A percentile compares a stretch with the other conserved stretches of the same genome.
Conservation (phyloP, 2,329 filamentous ascomycete species). For the Magnaporthiopsis rhizophila region DNA sequence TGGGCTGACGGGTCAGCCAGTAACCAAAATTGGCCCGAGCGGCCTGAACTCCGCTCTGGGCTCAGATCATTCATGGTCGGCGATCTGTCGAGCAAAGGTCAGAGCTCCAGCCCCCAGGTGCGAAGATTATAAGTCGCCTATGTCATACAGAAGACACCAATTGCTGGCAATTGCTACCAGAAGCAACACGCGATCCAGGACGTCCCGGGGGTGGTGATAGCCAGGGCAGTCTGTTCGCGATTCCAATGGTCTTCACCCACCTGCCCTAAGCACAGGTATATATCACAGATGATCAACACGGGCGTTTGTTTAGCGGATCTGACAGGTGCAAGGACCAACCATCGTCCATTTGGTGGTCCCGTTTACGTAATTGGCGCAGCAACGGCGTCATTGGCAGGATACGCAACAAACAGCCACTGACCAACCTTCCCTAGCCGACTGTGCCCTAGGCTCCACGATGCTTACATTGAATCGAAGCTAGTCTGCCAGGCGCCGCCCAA, state of each 20-base stretch:
- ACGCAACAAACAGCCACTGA: too few relatives aligned
- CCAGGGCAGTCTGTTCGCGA: neutral
- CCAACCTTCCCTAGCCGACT: too few relatives aligned
- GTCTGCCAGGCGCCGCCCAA: too few relatives aligned
- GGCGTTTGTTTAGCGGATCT: neutral
- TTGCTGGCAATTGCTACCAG: neutral
- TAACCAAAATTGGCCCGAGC: neutral
- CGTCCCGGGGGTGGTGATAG: neutral
- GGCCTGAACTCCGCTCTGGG: too few relatives aligned
- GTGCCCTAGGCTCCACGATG: too few relatives aligned
- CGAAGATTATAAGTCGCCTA: too few relatives aligned
- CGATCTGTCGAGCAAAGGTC: too few relatives aligned
- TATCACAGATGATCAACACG: neutral
- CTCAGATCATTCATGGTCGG: too few relatives aligned
- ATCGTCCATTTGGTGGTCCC: too few relatives aligned
- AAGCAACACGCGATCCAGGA: neutral
- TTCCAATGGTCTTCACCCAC: neutral
- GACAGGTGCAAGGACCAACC: neutral
- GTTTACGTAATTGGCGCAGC: neutral
- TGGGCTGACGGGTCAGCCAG: neutral
- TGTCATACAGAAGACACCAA: neutral
- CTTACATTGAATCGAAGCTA: too few relatives aligned
- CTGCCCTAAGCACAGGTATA: too few relatives aligned
- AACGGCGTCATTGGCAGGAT: neutral
- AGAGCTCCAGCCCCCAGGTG: too few relatives aligned